A percentile compares a stretch with the other conserved stretches of the same genome.
These are phyloP conservation scores for Lotmaria passim DNA, from an alignment of 208 protist genomes.

Conservation along the genomic window DNA sequence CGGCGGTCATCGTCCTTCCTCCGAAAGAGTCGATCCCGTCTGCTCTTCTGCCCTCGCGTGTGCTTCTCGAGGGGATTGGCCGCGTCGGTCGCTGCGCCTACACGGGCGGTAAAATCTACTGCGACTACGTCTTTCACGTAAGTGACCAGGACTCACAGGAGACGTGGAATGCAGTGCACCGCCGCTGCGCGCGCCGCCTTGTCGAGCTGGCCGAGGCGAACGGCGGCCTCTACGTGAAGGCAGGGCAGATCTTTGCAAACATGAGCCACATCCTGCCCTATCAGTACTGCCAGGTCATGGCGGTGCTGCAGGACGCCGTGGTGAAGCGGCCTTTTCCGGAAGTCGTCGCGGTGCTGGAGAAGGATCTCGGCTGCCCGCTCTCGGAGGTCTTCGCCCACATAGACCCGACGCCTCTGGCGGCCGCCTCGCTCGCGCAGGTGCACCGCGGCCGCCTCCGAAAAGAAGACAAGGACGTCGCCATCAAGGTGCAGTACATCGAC, in stretches of 20 bases:
- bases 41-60: conserved; percentile 64
- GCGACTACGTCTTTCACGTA: conserved; percentile 78
- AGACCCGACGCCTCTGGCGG: conserved; percentile 79
- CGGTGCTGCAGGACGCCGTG: conserved; percentile 84
- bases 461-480: conserved; percentile 87
- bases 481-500: conserved; percentile 96
- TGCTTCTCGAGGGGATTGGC: conserved; percentile 82
- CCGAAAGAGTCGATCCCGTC: conserved; percentile 74
- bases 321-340: conserved; percentile 75
- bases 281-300: conserved; percentile 88
- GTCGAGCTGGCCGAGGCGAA: conserved; percentile 83
- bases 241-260: conserved; percentile 94
- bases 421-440: conserved; percentile 92
- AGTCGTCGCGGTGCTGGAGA: conserved; percentile 79
- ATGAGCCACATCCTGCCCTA: conserved; percentile 93
- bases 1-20: conserved; percentile 50
- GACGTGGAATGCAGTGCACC: conserved; percentile 79
- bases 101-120: conserved; percentile 64
- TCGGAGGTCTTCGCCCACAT: conserved; percentile 69
- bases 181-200: conserved; percentile 73
- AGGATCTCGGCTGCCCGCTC: conserved; percentile 55
- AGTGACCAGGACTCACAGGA: conserved; percentile 43
- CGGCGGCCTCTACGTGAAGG: conserved; percentile 95
- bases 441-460: conserved; percentile 70
- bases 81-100: conserved; percentile 78